These are phyloP conservation scores for Pistacia atlantica DNA, from an alignment of 345 rosid species.

Conservation along the genomic window DNA sequence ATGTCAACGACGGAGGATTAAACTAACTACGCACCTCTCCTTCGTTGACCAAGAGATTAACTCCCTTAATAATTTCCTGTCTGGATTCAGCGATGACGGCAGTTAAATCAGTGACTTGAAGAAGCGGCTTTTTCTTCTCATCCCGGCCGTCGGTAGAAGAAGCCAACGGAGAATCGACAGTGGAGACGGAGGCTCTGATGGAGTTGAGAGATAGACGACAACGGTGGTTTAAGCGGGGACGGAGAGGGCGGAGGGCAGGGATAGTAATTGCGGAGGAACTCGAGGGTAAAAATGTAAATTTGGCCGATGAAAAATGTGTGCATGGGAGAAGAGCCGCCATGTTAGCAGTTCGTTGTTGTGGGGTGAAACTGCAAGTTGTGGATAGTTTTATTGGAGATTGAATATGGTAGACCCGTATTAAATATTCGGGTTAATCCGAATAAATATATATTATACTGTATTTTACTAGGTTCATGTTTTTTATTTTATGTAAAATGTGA, in stretches of 20 bases:
- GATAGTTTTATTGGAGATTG: no score
- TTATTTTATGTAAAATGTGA: no score
- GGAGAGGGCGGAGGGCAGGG: constrained; percentile 8
- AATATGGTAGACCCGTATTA: no score
- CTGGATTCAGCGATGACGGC: constrained; percentile 78
- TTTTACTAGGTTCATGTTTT: no score
- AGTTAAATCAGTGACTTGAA: constrained; percentile 75
- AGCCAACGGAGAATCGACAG: constrained; percentile 29
- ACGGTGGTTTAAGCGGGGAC: background rate
- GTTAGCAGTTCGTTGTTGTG: background rate
- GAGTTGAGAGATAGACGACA: constrained; percentile 2
- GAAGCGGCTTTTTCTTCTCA: constrained; percentile 55
- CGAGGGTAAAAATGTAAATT: constrained; percentile 1
- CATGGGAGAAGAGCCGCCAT: constrained; percentile 15
- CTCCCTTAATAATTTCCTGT: constrained; percentile 87
- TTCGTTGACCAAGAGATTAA: constrained; percentile 65
- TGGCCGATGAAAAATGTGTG: constrained; percentile 9
- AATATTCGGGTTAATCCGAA: no score
- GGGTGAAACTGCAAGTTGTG: background rate
- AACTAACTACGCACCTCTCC: constrained; percentile 70
- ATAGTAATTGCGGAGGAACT: background rate
- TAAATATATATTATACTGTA: no score
- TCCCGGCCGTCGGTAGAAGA: constrained; percentile 26
- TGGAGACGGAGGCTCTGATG: constrained; percentile 30
- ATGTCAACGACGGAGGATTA: background rate